Percentiles rank a stretch among this genome's conserved stretches.
phyloP scores from a whole-genome alignment of 164 flowering plant genomes.

The Piper longum region DNA sequence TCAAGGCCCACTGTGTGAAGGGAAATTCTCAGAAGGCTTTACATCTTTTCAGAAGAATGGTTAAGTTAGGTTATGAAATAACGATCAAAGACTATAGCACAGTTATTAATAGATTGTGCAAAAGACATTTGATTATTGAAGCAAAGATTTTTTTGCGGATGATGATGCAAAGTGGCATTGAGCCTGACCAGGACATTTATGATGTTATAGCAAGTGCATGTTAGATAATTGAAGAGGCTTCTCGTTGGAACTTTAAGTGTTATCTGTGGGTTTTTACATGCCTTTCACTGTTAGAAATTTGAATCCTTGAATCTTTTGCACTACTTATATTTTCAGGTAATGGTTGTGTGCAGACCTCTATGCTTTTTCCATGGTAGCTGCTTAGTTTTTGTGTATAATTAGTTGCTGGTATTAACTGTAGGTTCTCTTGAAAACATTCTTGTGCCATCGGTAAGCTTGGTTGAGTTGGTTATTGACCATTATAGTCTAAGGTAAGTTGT shows the following conservation, averaged over 20 bases:
- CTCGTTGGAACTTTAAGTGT: not conserved
- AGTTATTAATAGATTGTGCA: constrained; percentile 66
- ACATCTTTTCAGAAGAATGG: constrained; percentile 37
- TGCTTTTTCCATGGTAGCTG: too few relatives aligned
- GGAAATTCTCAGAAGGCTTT: constrained; percentile 36
- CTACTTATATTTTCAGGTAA: too few relatives aligned
- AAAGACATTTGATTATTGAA: constrained; percentile 27
- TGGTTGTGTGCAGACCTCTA: too few relatives aligned
- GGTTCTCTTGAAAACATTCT: too few relatives aligned
- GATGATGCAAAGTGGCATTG: not conserved
- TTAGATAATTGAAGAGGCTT: not conserved
- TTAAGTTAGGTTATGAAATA: constrained; percentile 36
- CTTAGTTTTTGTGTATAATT: too few relatives aligned
- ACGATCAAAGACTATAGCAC: constrained; percentile 59
- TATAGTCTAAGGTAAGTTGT: too few relatives aligned
- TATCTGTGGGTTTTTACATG: not conserved
- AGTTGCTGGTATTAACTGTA: too few relatives aligned
- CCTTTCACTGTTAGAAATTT: not conserved
- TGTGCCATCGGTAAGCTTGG: too few relatives aligned
- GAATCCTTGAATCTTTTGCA: too few relatives aligned
- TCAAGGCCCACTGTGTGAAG: constrained; percentile 68
- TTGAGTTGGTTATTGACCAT: too few relatives aligned
- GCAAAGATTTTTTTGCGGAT: constrained; percentile 16
- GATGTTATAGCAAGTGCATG: not conserved
- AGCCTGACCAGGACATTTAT: not conserved